A percentile compares a stretch with the other conserved stretches of the same genome.
phyloP scores from a whole-genome alignment of 805 yeast species.

The Clavispora vitiphila region DNA sequence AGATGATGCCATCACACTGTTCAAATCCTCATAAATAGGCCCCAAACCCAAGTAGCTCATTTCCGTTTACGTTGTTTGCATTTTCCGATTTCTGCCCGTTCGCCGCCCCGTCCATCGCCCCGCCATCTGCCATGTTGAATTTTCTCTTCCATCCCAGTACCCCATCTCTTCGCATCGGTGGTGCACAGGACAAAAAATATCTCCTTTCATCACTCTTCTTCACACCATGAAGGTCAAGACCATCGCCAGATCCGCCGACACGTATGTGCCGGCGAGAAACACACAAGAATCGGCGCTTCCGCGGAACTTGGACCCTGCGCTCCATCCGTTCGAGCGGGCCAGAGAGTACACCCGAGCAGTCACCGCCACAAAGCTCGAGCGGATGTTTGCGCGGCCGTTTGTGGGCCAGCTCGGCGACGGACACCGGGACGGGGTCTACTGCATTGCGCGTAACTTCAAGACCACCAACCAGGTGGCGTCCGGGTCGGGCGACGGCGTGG shows the following conservation, averaged over 20 bases:
- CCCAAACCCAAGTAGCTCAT: too few species aligned
- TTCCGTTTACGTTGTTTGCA: too few species aligned
- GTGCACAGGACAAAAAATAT: neutral
- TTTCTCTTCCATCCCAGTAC: neutral
- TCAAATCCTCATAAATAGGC: too few species aligned
- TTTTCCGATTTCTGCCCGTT: too few species aligned
- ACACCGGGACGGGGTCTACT: constrained; percentile 90
- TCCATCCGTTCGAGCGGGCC: constrained; percentile 96
- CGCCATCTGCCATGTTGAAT: neutral
- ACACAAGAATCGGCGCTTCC: constrained; percentile 85
- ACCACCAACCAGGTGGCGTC: constrained; percentile 74
- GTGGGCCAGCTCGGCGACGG: constrained; percentile 93
- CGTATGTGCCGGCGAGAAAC: constrained; percentile 87
- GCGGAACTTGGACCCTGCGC: constrained; percentile 85
- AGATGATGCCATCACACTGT: too few species aligned
- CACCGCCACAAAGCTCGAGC: constrained; percentile 90
- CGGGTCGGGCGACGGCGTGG: constrained; percentile 92
- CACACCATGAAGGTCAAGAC: constrained; percentile 76
- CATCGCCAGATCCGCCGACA: constrained; percentile 82
- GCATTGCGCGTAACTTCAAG: constrained; percentile 72
- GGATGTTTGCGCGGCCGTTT: constrained; percentile 97
- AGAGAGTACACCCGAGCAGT: constrained; percentile 93
- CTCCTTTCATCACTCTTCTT: constrained; percentile 1
- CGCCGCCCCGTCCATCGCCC: too few species aligned
- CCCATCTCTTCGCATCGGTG: too few species aligned